Conservation (phyloP, 2,329 filamentous ascomycete species). For the Pyrenophora teres region DNA sequence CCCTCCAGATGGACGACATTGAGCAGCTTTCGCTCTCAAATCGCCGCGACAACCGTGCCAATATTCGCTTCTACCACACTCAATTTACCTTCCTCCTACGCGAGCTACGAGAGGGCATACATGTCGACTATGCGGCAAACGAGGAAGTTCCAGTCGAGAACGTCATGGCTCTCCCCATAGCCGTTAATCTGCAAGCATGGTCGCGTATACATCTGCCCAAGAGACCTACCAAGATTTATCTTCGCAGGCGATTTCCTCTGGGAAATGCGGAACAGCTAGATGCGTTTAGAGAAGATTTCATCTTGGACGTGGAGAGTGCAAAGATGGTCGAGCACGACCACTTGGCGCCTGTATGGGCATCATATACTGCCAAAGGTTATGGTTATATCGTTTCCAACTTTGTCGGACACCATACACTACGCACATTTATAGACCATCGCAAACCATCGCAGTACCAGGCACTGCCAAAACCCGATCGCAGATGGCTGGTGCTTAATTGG, state of each 20-base stretch:
- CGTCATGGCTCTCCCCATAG: conserved; percentile 62
- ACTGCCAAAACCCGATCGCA: conserved; percentile 63
- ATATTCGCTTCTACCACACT: conserved; percentile 69
- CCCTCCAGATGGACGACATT: conserved; percentile 68
- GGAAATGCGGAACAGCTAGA: conserved; percentile 42
- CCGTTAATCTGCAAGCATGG: conserved; percentile 54
- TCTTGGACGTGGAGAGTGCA: conserved; percentile 64
- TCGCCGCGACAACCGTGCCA: conserved; percentile 64
- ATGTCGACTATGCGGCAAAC: conserved; percentile 67
- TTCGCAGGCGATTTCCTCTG: conserved; percentile 63
- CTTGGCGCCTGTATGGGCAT: conserved; percentile 71
- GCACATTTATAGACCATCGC: conserved; percentile 66
- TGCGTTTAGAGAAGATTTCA: conserved; percentile 56
- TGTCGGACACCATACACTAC: conserved; percentile 68
- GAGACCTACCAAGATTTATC: conserved; percentile 61
- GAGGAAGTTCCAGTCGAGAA: conserved; percentile 73
- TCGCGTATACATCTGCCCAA: conserved; percentile 69
- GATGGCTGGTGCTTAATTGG: conserved; percentile 70
- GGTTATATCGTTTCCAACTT: conserved; percentile 72
- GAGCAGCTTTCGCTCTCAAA: conserved; percentile 65
- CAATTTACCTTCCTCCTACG: conserved; percentile 74
- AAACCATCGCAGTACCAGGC: conserved; percentile 66
- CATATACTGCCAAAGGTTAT: conserved; percentile 67
- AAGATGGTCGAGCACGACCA: conserved; percentile 68
- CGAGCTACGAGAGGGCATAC: conserved; percentile 63